Conservation (phyloP, 2,329 filamentous ascomycete species). For the Fusarium keratoplasticum region DNA sequence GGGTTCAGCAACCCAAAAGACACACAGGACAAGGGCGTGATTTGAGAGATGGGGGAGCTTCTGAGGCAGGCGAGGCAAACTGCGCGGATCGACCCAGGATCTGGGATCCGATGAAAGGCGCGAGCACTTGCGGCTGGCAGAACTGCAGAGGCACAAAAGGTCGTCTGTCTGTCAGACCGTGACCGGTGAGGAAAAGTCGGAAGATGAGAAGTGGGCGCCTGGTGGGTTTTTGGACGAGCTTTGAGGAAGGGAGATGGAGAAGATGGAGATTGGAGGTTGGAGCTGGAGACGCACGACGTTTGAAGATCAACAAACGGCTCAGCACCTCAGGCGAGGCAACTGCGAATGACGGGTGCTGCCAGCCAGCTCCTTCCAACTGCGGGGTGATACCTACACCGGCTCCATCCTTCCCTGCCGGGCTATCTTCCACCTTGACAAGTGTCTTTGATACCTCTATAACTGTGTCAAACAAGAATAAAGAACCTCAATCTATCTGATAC, state of each 20-base stretch:
- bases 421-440: not conserved
- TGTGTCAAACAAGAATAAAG: not conserved
- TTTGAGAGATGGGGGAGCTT: conserved; percentile 10
- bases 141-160: not conserved
- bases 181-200: not conserved
- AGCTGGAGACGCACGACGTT: conserved; percentile 10
- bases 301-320: conserved; percentile 22
- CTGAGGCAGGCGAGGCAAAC: conserved; percentile 6
- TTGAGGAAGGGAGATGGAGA: not conserved
- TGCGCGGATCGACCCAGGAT: conserved; percentile 17
- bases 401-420: not conserved
- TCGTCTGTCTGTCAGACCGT: not conserved
- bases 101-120: conserved; percentile 9
- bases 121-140: conserved; percentile 4
- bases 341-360: conserved; percentile 8
- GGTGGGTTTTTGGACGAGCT: not conserved
- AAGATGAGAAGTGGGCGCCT: not conserved
- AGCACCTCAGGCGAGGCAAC: conserved; percentile 21
- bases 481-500: not conserved
- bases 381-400: conserved; percentile 15
- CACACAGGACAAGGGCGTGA: conserved; percentile 12
- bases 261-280: conserved; percentile 7
- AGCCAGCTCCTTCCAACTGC: conserved; percentile 11
- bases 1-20: conserved; percentile 24
- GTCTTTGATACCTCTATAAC: not conserved